Evolutionary conservation across 164 flowering plant species (phyloP).

Genomic region (Tetracentron sinense): DNA sequence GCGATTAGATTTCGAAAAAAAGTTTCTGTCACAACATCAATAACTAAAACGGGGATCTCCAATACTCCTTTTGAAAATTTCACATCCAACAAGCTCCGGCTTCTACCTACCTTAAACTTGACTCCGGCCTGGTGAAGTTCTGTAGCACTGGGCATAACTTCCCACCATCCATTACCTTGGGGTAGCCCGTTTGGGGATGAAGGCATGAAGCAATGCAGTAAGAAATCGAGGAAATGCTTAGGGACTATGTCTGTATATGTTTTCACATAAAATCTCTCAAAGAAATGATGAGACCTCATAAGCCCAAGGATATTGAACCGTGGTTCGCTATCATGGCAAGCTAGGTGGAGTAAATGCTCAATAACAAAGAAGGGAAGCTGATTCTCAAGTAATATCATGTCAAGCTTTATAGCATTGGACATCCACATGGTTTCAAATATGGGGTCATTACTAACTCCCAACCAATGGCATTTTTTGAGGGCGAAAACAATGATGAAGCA

Average conservation of each 20-base stretch:
- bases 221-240: background rate
- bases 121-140: too few relatives aligned
- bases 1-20: conserved; percentile 21
- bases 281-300: too few relatives aligned
- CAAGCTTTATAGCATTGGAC: background rate
- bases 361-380: background rate
- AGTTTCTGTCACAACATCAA: too few relatives aligned
- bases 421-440: background rate
- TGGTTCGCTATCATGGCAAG: background rate
- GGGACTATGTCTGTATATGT: too few relatives aligned
- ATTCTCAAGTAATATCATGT: background rate
- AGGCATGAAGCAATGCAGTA: background rate
- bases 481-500: background rate
- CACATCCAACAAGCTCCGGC: background rate
- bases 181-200: background rate
- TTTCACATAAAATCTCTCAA: too few relatives aligned
- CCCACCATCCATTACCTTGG: background rate
- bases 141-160: background rate
- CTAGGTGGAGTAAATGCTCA: background rate
- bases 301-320: background rate
- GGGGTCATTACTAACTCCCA: background rate
- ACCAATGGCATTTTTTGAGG: background rate
- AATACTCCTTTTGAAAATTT: background rate
- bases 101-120: background rate
- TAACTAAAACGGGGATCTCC: too few relatives aligned